Evolutionary conservation across 2,329 filamentous ascomycete species (phyloP).

Genomic region (Phaeosphaeriaceae sp.): DNA sequence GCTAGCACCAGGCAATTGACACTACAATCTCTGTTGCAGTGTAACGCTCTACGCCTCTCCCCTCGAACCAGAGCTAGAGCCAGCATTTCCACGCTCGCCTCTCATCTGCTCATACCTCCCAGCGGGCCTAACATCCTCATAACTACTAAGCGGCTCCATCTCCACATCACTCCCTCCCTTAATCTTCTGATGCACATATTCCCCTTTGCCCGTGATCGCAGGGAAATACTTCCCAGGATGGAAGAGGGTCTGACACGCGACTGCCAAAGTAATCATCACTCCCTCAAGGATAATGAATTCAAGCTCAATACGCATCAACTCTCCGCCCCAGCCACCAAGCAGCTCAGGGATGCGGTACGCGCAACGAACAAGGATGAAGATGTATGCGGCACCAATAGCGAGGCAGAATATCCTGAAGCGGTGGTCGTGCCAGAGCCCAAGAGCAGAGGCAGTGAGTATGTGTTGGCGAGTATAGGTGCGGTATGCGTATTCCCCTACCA

Average conservation of each 20-base stretch:
- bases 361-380: slow-evolving; percentile 56
- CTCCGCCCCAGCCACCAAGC: slow-evolving; percentile 51
- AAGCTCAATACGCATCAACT: slow-evolving; percentile 54
- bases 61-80: neutral
- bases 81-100: neutral
- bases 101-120: slow-evolving; percentile 2
- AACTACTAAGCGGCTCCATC: slow-evolving; percentile 13
- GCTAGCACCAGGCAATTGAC: too few species aligned
- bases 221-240: slow-evolving; percentile 52
- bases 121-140: slow-evolving; percentile 3
- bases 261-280: slow-evolving; percentile 58
- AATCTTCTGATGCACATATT: slow-evolving; percentile 5
- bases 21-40: too few species aligned
- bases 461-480: slow-evolving; percentile 28
- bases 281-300: slow-evolving; percentile 61
- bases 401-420: slow-evolving; percentile 31
- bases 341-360: slow-evolving; percentile 58
- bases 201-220: slow-evolving; percentile 18
- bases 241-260: slow-evolving; percentile 52
- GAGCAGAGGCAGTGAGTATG: slow-evolving; percentile 15
- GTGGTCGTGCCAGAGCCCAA: slow-evolving; percentile 15
- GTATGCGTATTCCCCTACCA: slow-evolving; percentile 46
- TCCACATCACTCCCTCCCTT: slow-evolving; percentile 6
- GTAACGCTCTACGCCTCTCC: neutral
- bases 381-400: slow-evolving; percentile 48